Conservation (phyloP, 148 eudicot species). For the Rhododendron henanense region DNA sequence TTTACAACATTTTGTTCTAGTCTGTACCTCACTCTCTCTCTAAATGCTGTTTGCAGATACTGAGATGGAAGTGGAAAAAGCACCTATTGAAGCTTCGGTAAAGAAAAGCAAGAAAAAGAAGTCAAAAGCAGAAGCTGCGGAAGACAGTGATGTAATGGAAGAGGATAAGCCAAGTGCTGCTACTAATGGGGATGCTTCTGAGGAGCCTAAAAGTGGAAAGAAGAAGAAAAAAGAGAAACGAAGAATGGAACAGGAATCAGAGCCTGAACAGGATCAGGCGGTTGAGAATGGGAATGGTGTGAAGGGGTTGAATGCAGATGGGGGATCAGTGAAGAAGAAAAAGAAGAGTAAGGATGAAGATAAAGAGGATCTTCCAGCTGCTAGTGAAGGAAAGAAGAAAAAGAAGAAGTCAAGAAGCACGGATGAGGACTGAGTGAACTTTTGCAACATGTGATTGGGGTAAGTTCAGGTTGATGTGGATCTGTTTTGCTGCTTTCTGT, state of each 20-base stretch:
- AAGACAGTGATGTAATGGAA: slow-evolving; percentile 20
- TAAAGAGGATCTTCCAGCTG: slow-evolving; percentile 32
- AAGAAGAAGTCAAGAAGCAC: slow-evolving; percentile 56
- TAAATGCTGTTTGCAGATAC: slow-evolving; percentile 25
- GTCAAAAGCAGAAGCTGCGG: slow-evolving; percentile 35
- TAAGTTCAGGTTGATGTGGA: not conserved
- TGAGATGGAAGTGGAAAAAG: slow-evolving; percentile 58
- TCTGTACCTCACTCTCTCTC: not conserved
- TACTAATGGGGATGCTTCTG: slow-evolving; percentile 40
- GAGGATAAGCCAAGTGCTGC: slow-evolving; percentile 27
- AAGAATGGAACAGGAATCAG: slow-evolving; percentile 38
- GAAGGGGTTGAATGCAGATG: slow-evolving; percentile 23
- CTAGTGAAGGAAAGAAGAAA: slow-evolving; percentile 56
- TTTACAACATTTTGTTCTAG: not conserved
- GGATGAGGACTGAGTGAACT: slow-evolving; percentile 12
- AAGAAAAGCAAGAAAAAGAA: slow-evolving; percentile 86
- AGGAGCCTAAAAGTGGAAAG: slow-evolving; percentile 49
- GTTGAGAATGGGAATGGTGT: slow-evolving; percentile 23
- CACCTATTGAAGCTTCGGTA: slow-evolving; percentile 24
- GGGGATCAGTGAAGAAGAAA: slow-evolving; percentile 43
- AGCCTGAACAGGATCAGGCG: slow-evolving; percentile 12
- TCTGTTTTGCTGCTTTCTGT: not conserved
- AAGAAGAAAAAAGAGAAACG: slow-evolving; percentile 73
- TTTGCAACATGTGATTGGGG: not conserved
- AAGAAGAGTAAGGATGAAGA: slow-evolving; percentile 49